phyloP scores from a whole-genome alignment of 1,139 yeast genomes.

The Debaryomyces udenii region DNA sequence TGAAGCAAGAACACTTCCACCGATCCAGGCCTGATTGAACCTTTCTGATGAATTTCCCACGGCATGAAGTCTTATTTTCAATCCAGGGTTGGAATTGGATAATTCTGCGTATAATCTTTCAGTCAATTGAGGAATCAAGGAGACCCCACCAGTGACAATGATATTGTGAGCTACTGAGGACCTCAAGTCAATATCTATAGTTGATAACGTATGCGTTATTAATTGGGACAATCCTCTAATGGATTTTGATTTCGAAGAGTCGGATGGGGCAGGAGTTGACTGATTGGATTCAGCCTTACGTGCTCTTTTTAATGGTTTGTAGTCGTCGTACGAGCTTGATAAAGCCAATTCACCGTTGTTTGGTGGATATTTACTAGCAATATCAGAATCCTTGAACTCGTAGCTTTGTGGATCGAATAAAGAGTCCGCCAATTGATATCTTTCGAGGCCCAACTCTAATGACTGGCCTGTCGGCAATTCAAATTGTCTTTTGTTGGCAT shows the following conservation, averaged over 20 bases:
- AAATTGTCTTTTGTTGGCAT: constrained; percentile 53
- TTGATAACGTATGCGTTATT: constrained; percentile 67
- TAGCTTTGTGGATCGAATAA: constrained; percentile 66
- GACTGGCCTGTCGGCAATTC: constrained; percentile 77
- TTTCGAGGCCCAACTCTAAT: constrained; percentile 49
- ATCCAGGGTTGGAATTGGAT: constrained; percentile 78
- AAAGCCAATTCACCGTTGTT: constrained; percentile 41
- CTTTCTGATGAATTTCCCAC: constrained; percentile 86
- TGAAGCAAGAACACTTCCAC: constrained; percentile 90
- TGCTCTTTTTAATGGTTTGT: constrained; percentile 71
- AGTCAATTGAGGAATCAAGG: constrained; percentile 84
- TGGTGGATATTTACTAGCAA: constrained; percentile 33
- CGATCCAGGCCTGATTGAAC: constrained; percentile 89
- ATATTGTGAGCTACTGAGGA: constrained; percentile 91
- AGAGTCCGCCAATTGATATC: constrained; percentile 73
- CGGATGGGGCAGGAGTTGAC: constrained; percentile 43
- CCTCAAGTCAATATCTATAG: constrained; percentile 84
- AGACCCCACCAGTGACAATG: constrained; percentile 87
- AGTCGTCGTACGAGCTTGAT: constrained; percentile 54
- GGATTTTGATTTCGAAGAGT: constrained; percentile 14
- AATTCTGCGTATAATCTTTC: constrained; percentile 81
- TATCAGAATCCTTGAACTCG: constrained; percentile 29
- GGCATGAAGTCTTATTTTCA: constrained; percentile 85
- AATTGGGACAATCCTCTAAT: constrained; percentile 67
- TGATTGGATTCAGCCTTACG: constrained; percentile 45